These are phyloP conservation scores for Achaetomiella virescens DNA, from an alignment of 495 filamentous ascomycete species.

Conservation along the genomic window DNA sequence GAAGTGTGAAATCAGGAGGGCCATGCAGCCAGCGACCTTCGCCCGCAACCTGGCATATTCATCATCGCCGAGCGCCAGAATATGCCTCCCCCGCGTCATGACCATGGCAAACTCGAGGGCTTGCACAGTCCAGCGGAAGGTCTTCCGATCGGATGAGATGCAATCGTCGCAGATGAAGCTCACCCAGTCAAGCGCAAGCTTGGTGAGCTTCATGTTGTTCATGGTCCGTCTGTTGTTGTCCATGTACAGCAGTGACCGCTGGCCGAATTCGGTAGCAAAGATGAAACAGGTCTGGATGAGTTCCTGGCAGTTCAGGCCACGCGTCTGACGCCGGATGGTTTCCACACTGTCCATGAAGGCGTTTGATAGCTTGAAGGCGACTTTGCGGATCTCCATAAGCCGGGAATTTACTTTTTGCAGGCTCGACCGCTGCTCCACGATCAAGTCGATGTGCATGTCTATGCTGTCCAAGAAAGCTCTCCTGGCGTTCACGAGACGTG, in stretches of 20 bases:
- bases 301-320: conserved; percentile 83
- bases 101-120: conserved; percentile 95
- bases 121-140: conserved; percentile 93
- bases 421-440: conserved; percentile 89
- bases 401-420: conserved; percentile 85
- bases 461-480: conserved; percentile 67
- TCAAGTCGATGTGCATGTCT: conserved; percentile 74
- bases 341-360: conserved; percentile 99
- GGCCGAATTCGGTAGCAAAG: conserved; percentile 96
- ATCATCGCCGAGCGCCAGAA: conserved; percentile 75
- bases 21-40: conserved; percentile 97
- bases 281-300: conserved; percentile 98
- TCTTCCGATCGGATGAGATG: conserved; percentile 86
- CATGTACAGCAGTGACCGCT: conserved; percentile 86
- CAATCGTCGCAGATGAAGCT: conserved; percentile 98
- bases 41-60: conserved; percentile 75
- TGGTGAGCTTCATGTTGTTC: conserved; percentile 92
- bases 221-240: conserved; percentile 87
- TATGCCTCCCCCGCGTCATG: conserved; percentile 88
- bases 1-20: conserved; percentile 93
- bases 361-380: conserved; percentile 94
- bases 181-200: conserved; percentile 92
- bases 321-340: conserved; percentile 77
- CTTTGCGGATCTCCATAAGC: conserved; percentile 91
- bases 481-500: conserved; percentile 70